Evolutionary conservation across 768 basidiomycete species (phyloP).

Genomic region (Leccinum truebloodii): DNA sequence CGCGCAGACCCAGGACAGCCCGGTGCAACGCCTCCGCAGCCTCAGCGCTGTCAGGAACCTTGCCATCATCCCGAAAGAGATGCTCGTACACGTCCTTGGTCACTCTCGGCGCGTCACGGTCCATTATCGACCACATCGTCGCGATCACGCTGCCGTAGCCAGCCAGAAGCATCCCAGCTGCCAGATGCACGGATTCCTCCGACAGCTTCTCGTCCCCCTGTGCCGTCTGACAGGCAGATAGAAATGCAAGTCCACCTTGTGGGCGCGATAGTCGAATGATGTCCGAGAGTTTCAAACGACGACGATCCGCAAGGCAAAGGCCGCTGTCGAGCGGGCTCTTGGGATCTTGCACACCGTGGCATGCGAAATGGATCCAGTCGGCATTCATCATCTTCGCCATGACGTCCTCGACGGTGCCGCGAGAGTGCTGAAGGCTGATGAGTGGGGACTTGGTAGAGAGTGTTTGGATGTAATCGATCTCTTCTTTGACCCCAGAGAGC

Average conservation of each 20-base stretch:
- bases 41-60: neutral
- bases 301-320: neutral
- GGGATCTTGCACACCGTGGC: neutral
- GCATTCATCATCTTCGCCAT: neutral
- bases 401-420: neutral
- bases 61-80: neutral
- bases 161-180: neutral
- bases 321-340: neutral
- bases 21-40: neutral
- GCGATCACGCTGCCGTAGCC: neutral
- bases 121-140: neutral
- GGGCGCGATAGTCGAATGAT: neutral
- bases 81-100: neutral
- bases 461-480: neutral
- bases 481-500: neutral
- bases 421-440: neutral
- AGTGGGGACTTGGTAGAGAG: neutral
- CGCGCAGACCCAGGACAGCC: neutral
- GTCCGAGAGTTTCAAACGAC: neutral
- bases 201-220: neutral
- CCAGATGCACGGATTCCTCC: neutral
- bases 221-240: neutral
- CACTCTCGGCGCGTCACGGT: neutral
- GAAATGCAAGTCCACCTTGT: neutral
- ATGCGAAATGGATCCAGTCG: neutral